Evolutionary conservation across 2,329 filamentous ascomycete genomes (phyloP), one percentile per base, ranked within the genome.

Genomic region (Pezicula carpinea): DNA sequence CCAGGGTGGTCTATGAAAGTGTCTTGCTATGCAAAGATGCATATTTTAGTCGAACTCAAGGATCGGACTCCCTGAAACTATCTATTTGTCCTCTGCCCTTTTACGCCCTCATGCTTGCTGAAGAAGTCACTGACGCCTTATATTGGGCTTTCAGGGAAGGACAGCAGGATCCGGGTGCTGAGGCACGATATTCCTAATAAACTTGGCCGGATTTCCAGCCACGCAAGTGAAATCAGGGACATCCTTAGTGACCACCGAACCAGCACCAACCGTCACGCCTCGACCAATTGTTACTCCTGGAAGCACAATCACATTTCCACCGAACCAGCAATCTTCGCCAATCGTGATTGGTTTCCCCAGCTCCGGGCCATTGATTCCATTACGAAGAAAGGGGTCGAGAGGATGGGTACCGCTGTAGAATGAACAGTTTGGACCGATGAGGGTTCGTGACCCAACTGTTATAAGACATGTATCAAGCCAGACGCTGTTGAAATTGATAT

Each of bases 321-420:
- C 87, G 23, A 92, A 67, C 87, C 87, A 89, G 66, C 87, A 87
- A 68, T 95, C 89, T 53, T 89, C 83, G 0, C 84, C 88, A 44
- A 95, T 81, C 29, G 72, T 76, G 51, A 96, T 87, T 8, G 85
- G 79, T 55, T 79, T 81, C 1, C 89, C 90, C 7, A 70, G 59
- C 64, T 96, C 90, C 0, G 89, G 89, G 0, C 89, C 89, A 13
- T 77, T 73, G 1, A 77, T 83, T 1, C 89, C 89, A 59, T 91
- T 85, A 23, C 89, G 79, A 5, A 92, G 55, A 0, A 74, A 74
- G 0, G 87, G 87, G 56, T 95, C 87, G 0, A 90, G 67, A 2
- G 89, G 89, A 65, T 96, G 90, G 0, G 77, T 83, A 2, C 79
- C 90, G 33, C 80, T 79, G 64, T 80, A 95, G 56, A 96, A 79